These are phyloP conservation scores for Backusella luteola DNA, from an alignment of 192 early-diverging fungal species.

Conservation along the genomic window DNA sequence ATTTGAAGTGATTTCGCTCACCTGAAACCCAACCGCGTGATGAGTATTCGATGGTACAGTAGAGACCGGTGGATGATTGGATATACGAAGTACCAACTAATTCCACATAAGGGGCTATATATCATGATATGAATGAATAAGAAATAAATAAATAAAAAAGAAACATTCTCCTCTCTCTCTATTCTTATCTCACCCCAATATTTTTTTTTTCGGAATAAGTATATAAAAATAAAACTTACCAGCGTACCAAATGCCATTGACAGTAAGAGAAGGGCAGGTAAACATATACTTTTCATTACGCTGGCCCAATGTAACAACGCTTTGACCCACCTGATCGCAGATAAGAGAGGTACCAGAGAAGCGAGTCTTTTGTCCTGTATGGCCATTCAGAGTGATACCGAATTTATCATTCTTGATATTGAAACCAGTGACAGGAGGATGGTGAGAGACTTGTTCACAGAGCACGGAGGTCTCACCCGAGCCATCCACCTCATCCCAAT, in stretches of 20 bases:
- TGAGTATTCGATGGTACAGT: constrained; percentile 59
- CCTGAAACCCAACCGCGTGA: constrained; percentile 74
- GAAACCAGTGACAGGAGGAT: constrained; percentile 42
- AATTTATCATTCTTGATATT: constrained; percentile 51
- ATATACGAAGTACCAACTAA: constrained; percentile 54
- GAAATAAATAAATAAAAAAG: background rate
- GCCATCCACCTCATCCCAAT: constrained; percentile 50
- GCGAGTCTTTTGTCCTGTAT: constrained; percentile 46
- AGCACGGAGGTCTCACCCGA: constrained; percentile 43
- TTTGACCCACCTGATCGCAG: constrained; percentile 68
- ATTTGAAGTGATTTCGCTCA: constrained; percentile 72
- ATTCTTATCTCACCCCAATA: too few species aligned
- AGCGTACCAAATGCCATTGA: constrained; percentile 64
- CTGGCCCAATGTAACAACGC: constrained; percentile 45
- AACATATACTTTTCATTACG: constrained; percentile 62
- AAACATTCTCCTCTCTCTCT: too few species aligned
- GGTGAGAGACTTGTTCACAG: constrained; percentile 51
- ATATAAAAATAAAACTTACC: constrained; percentile 9
- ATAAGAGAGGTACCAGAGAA: constrained; percentile 73
- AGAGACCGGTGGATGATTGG: constrained; percentile 51
- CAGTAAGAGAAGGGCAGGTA: constrained; percentile 65
- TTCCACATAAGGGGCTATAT: constrained; percentile 30
- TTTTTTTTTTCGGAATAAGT: background rate
- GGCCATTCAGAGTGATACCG: constrained; percentile 16
- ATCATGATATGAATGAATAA: background rate